phyloP scores from a whole-genome alignment of 495 filamentous ascomycete species.

The Trichoderma reesei region DNA sequence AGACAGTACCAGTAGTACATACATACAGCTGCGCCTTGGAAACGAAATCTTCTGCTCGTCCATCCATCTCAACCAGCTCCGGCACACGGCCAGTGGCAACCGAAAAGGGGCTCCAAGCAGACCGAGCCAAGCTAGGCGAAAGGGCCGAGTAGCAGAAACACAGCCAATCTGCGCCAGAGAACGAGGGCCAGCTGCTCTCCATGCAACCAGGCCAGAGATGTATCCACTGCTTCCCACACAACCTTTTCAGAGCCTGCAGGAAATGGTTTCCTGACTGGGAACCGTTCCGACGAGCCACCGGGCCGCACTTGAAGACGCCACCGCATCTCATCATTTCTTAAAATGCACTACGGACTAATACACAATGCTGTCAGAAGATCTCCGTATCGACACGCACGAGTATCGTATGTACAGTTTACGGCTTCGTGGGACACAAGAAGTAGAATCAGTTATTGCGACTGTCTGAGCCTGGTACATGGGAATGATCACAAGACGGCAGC shows the following conservation, averaged over 20 bases:
- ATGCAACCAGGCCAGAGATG: neutral
- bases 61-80: neutral
- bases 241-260: conserved; percentile 5
- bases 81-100: neutral
- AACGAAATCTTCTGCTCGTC: neutral
- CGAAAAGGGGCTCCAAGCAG: neutral
- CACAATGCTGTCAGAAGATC: neutral
- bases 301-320: neutral
- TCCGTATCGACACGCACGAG: neutral
- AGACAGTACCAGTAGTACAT: too few relatives aligned
- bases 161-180: neutral
- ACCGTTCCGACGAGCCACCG: conserved; percentile 6
- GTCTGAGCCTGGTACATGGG: too few relatives aligned
- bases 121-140: conserved; percentile 3
- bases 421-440: too few relatives aligned
- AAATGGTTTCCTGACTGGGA: conserved; percentile 7
- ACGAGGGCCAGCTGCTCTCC: conserved; percentile 1
- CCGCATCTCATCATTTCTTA: conserved; percentile 6
- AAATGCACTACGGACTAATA: conserved; percentile 6
- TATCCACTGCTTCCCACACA: neutral
- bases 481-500: too few relatives aligned
- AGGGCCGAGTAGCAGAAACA: conserved; percentile 7
- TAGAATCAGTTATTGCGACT: too few relatives aligned
- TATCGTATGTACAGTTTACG: too few relatives aligned
- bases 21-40: neutral